Conservation (phyloP, 192 early-diverging fungal species). For the Gamsiella multidivaricata region DNA sequence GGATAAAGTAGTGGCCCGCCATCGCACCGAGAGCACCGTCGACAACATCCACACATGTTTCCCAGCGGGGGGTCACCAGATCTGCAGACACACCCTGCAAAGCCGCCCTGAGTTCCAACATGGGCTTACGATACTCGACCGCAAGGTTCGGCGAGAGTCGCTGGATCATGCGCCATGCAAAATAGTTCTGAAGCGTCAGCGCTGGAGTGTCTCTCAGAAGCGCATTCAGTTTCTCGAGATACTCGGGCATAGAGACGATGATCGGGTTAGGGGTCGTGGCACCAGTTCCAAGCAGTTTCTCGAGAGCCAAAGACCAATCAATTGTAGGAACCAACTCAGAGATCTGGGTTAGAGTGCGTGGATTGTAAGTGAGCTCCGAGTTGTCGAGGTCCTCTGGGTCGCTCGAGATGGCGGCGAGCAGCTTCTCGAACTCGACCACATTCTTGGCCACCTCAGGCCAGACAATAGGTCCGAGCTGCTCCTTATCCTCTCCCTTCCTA, state of each 20-base stretch:
- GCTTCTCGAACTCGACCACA: constrained; percentile 68
- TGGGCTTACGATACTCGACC: constrained; percentile 55
- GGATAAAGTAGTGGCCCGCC: constrained; percentile 58
- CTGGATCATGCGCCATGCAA: constrained; percentile 61
- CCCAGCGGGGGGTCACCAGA: constrained; percentile 60
- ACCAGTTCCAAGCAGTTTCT: constrained; percentile 22
- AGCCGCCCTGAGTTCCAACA: constrained; percentile 42
- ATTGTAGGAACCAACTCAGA: constrained; percentile 48
- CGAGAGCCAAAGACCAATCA: constrained; percentile 54
- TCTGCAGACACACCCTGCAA: constrained; percentile 60
- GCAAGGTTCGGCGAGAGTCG: constrained; percentile 49
- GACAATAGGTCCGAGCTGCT: background rate
- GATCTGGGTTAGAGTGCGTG: constrained; percentile 43
- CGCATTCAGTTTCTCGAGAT: constrained; percentile 54
- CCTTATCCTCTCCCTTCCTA: background rate
- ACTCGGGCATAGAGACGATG: constrained; percentile 60
- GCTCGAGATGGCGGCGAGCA: constrained; percentile 61
- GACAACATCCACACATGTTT: constrained; percentile 52
- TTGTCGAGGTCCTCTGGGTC: constrained; percentile 60
- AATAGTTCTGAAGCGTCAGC: constrained; percentile 59
- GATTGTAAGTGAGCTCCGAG: constrained; percentile 65
- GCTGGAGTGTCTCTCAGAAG: constrained; percentile 54
- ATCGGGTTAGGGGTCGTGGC: constrained; percentile 41
- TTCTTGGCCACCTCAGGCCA: constrained; percentile 57
- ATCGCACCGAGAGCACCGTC: constrained; percentile 52